phyloP scores from a whole-genome alignment of 345 rosid genomes.

The Gynandropsis gynandra region DNA sequence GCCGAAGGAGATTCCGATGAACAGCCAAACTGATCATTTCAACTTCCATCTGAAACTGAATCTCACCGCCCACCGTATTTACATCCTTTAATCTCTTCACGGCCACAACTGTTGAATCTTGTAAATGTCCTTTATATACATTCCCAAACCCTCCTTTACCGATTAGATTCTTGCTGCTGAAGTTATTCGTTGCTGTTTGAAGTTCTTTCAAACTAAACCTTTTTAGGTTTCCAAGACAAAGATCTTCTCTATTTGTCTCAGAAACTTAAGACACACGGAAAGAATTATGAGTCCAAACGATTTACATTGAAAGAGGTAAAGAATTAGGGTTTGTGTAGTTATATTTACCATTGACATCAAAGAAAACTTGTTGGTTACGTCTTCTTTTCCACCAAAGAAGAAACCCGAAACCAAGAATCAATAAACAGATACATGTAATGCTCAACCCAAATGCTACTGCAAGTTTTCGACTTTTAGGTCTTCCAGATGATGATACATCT shows the following conservation, averaged over 20 bases:
- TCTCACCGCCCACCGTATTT: conserved; percentile 61
- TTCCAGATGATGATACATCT: conserved; percentile 46
- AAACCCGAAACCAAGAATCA: conserved; percentile 55
- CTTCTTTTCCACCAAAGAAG: conserved; percentile 77
- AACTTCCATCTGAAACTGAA: conserved; percentile 87
- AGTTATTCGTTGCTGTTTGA: conserved; percentile 72
- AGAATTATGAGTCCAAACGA: no score
- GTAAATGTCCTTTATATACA: conserved; percentile 81
- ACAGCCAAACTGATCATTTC: conserved; percentile 97
- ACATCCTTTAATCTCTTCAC: conserved; percentile 78
- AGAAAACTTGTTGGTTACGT: conserved; percentile 79
- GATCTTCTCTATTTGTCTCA: conserved; percentile 62
- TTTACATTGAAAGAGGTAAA: background rate
- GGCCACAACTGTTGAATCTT: conserved; percentile 67
- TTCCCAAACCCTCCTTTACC: conserved; percentile 95
- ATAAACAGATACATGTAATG: conserved; percentile 55
- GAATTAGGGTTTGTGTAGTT: background rate
- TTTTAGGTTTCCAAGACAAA: conserved; percentile 74
- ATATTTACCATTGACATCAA: conserved; percentile 68
- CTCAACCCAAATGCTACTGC: conserved; percentile 65
- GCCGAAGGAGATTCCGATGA: conserved; percentile 76
- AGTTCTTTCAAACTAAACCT: conserved; percentile 88
- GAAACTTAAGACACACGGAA: conserved; percentile 17
- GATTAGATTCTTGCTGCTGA: conserved; percentile 77
- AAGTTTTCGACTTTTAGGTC: conserved; percentile 44